phyloP scores from a whole-genome alignment of 768 basidiomycete species.

The Suillus decipiens region DNA sequence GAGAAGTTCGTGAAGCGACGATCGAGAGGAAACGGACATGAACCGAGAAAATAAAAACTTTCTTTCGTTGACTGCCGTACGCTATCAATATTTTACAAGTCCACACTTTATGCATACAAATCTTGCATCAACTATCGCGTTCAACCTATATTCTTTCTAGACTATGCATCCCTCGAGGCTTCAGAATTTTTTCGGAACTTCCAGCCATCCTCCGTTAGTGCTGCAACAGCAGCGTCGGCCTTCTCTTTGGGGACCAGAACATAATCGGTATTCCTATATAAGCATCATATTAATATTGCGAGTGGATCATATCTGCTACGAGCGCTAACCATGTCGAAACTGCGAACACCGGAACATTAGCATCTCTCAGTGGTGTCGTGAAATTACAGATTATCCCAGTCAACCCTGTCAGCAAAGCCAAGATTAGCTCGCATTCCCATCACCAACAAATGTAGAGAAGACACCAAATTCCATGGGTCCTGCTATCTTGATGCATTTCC shows the following conservation, averaged over 20 bases:
- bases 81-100: background rate
- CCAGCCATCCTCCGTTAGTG: slow-evolving; percentile 56
- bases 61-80: slow-evolving; percentile 1
- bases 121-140: background rate
- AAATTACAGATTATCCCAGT: slow-evolving; percentile 59
- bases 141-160: background rate
- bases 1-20: background rate
- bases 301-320: background rate
- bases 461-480: slow-evolving; percentile 70
- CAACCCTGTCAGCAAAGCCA: slow-evolving; percentile 39
- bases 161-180: background rate
- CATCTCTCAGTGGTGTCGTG: slow-evolving; percentile 52
- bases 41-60: background rate
- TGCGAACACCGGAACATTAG: slow-evolving; percentile 57
- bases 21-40: background rate
- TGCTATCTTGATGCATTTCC: slow-evolving; percentile 62
- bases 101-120: background rate
- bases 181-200: slow-evolving; percentile 17
- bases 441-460: slow-evolving; percentile 7
- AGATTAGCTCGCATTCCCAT: background rate
- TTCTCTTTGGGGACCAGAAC: slow-evolving; percentile 53
- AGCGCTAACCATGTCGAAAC: slow-evolving; percentile 59
- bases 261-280: slow-evolving; percentile 65
- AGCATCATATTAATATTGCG: background rate
- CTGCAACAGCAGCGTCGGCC: slow-evolving; percentile 41